Conservation (phyloP, 2,329 filamentous ascomycete species). For the Fonsecaea nubica region DNA sequence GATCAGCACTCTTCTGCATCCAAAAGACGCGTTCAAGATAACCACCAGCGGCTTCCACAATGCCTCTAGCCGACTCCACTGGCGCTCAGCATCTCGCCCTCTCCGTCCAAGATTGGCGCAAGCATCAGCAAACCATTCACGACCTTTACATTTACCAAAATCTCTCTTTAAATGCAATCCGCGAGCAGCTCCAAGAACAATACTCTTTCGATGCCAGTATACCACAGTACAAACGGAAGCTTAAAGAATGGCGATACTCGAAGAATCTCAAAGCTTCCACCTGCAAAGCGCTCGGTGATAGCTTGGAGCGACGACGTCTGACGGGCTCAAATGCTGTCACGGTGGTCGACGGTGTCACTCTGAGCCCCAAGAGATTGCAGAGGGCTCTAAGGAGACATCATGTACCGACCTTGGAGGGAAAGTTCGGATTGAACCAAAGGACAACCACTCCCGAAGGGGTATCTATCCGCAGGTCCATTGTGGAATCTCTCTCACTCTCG, state of each 20-base stretch:
- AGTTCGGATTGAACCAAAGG: slow-evolving; percentile 3
- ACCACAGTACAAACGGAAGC: slow-evolving; percentile 23
- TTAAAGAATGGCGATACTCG: slow-evolving; percentile 20
- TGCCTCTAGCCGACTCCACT: too few relatives aligned
- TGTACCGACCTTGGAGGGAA: slow-evolving; percentile 8
- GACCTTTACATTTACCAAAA: slow-evolving; percentile 7
- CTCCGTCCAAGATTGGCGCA: slow-evolving; percentile 2
- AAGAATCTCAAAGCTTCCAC: slow-evolving; percentile 22
- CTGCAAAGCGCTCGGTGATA: slow-evolving; percentile 6
- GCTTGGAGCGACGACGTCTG: slow-evolving; percentile 11
- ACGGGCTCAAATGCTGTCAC: not conserved
- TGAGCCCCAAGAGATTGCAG: slow-evolving; percentile 10
- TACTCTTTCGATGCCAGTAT: slow-evolving; percentile 14
- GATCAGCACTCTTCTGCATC: too few relatives aligned
- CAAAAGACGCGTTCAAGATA: too few relatives aligned
- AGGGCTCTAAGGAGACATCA: slow-evolving; percentile 16
- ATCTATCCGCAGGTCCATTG: not conserved
- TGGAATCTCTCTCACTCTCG: not conserved
- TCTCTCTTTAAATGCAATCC: not conserved
- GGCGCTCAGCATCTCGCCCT: too few relatives aligned
- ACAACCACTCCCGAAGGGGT: not conserved
- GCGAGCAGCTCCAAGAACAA: slow-evolving; percentile 7
- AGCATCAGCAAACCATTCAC: slow-evolving; percentile 6
- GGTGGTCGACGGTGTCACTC: not conserved
- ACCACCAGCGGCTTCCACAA: too few relatives aligned